Percentiles rank a stretch among this genome's conserved stretches.
Evolutionary conservation across 805 yeast species (phyloP).

Genomic region (Phaffomyces thermotolerans): DNA sequence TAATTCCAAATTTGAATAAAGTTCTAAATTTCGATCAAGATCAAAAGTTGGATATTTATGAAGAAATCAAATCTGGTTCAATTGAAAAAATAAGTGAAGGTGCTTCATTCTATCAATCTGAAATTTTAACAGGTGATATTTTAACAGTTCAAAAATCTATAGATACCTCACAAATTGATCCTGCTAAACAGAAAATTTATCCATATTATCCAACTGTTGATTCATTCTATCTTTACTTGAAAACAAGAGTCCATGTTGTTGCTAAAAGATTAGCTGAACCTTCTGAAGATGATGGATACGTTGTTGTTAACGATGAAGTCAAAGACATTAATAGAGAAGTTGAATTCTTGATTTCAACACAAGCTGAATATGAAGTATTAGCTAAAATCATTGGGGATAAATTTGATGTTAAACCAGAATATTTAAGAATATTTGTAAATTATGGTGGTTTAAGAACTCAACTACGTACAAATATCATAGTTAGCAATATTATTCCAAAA

Average conservation of each 20-base stretch:
- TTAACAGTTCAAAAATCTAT: slow-evolving; percentile 27
- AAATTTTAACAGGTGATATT: slow-evolving; percentile 64
- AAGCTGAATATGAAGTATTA: slow-evolving; percentile 50
- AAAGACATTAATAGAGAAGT: slow-evolving; percentile 20
- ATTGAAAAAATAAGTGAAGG: slow-evolving; percentile 34
- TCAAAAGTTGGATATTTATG: slow-evolving; percentile 37
- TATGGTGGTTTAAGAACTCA: slow-evolving; percentile 53
- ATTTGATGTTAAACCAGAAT: slow-evolving; percentile 48
- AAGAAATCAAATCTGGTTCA: slow-evolving; percentile 53
- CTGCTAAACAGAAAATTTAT: slow-evolving; percentile 14
- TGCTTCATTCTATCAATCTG: slow-evolving; percentile 46
- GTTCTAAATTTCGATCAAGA: slow-evolving; percentile 33
- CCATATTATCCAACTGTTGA: slow-evolving; percentile 32
- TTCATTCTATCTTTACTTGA: slow-evolving; percentile 47
- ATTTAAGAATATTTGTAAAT: slow-evolving; percentile 59
- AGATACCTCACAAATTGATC: slow-evolving; percentile 10
- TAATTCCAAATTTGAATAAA: slow-evolving; percentile 35
- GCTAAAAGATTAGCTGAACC: slow-evolving; percentile 35
- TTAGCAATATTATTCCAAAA: slow-evolving; percentile 30
- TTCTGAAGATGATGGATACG: slow-evolving; percentile 43
- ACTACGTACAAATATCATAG: slow-evolving; percentile 26
- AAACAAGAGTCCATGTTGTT: slow-evolving; percentile 53
- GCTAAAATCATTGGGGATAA: slow-evolving; percentile 52
- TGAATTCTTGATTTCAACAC: slow-evolving; percentile 64
- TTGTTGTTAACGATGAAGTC: slow-evolving; percentile 32